Conservation (phyloP, 768 basidiomycete genomes). For the Amanita molliuscula region DNA sequence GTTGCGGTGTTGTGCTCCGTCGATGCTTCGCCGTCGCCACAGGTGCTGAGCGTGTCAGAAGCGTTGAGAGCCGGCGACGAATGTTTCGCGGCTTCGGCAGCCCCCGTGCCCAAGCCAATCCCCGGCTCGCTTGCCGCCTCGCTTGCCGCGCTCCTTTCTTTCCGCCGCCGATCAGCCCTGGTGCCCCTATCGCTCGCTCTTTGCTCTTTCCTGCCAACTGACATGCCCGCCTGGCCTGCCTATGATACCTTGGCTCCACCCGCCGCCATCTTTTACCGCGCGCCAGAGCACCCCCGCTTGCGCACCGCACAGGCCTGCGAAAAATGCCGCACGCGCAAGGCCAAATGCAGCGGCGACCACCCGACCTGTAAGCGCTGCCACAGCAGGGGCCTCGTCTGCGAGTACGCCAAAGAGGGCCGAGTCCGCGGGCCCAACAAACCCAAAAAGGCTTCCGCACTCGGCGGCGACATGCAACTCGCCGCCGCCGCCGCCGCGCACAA, state of each 20-base stretch:
- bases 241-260: slow-evolving; percentile 1
- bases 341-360: slow-evolving; percentile 71
- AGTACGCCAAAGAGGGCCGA: slow-evolving; percentile 58
- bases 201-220: slow-evolving; percentile 6
- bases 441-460: too few species aligned
- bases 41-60: neutral
- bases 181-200: neutral
- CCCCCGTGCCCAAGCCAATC: neutral
- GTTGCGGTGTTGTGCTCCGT: neutral
- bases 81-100: slow-evolving; percentile 6
- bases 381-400: slow-evolving; percentile 45
- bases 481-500: too few species aligned
- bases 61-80: neutral
- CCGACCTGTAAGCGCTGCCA: slow-evolving; percentile 60
- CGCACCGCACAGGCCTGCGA: slow-evolving; percentile 71
- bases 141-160: too few species aligned
- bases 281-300: slow-evolving; percentile 52
- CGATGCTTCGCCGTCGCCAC: slow-evolving; percentile 1
- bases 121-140: too few species aligned
- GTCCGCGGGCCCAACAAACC: slow-evolving; percentile 54
- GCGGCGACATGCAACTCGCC: too few species aligned
- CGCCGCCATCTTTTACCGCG: slow-evolving; percentile 58
- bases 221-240: too few species aligned
- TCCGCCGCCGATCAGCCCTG: too few species aligned
- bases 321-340: slow-evolving; percentile 62